Evolutionary conservation across 2,329 filamentous ascomycete species (phyloP).

Genomic region (Pestalotiopsis fici): DNA sequence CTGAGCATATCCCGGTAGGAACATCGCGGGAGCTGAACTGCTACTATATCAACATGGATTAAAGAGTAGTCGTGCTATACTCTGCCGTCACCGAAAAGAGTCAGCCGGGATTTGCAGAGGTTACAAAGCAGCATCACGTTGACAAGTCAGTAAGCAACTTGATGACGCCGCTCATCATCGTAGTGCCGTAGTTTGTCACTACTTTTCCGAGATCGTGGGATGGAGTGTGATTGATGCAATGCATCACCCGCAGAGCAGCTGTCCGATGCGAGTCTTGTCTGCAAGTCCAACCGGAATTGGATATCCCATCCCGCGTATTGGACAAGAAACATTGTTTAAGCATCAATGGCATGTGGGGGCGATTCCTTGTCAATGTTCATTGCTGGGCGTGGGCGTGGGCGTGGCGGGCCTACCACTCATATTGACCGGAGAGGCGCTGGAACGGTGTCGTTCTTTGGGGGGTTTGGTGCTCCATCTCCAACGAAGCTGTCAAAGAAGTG

Average conservation of each 20-base stretch:
- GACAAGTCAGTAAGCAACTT: too few relatives aligned
- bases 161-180: not conserved
- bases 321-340: not conserved
- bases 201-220: not conserved
- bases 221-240: conserved; percentile 5
- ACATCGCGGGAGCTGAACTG: not conserved
- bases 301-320: conserved; percentile 3
- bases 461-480: not conserved
- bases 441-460: not conserved
- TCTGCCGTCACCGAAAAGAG: not conserved
- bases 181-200: conserved; percentile 1
- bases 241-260: not conserved
- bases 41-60: too few relatives aligned
- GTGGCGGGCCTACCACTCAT: not conserved
- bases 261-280: not conserved
- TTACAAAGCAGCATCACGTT: not conserved
- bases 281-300: not conserved
- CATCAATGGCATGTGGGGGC: not conserved
- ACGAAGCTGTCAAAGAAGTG: not conserved
- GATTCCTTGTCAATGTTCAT: too few relatives aligned
- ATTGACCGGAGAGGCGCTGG: not conserved
- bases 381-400: not conserved
- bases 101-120: not conserved
- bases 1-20: not conserved
- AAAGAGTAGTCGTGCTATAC: not conserved